phyloP scores from a whole-genome alignment of 257 asterid genomes.

The Solanum pinnatisectum region DNA sequence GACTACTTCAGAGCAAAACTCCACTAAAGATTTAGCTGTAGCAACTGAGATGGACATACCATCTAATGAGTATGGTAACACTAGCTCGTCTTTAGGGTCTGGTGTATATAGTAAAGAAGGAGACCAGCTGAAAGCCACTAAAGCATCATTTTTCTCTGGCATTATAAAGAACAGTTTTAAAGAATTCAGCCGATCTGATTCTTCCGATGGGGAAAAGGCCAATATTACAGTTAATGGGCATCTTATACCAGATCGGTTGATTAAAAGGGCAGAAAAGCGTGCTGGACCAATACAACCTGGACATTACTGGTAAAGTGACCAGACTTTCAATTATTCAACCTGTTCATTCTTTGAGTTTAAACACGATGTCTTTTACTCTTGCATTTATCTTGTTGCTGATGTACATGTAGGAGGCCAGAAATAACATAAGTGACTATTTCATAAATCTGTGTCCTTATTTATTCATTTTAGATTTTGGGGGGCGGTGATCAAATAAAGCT shows the following conservation, averaged over 20 bases:
- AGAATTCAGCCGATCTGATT: conserved; percentile 22
- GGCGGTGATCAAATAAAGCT: not conserved
- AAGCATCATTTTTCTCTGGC: conserved; percentile 46
- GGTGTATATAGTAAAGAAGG: conserved; percentile 46
- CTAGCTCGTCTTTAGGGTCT: conserved; percentile 70
- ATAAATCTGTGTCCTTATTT: not conserved
- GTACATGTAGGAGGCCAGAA: not conserved
- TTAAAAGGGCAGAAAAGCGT: conserved; percentile 62
- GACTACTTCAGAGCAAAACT: conserved; percentile 14
- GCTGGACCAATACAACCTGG: conserved; percentile 87
- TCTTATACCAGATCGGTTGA: conserved; percentile 37
- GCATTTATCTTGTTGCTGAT: not conserved
- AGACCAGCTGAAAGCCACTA: conserved; percentile 27
- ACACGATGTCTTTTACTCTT: not conserved
- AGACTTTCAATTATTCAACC: not conserved
- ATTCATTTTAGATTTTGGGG: not conserved
- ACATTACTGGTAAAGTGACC: conserved; percentile 66
- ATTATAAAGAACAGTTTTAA: conserved; percentile 37
- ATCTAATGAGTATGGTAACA: conserved; percentile 59
- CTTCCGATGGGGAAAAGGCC: conserved; percentile 28
- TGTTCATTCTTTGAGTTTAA: not conserved
- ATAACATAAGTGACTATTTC: not conserved
- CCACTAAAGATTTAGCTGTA: conserved; percentile 32
- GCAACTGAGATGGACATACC: conserved; percentile 79
- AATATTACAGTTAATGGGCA: conserved; percentile 72